These are phyloP conservation scores for Cynara cardunculus DNA, from an alignment of 129 eudicot genomes.

Conservation along the genomic window DNA sequence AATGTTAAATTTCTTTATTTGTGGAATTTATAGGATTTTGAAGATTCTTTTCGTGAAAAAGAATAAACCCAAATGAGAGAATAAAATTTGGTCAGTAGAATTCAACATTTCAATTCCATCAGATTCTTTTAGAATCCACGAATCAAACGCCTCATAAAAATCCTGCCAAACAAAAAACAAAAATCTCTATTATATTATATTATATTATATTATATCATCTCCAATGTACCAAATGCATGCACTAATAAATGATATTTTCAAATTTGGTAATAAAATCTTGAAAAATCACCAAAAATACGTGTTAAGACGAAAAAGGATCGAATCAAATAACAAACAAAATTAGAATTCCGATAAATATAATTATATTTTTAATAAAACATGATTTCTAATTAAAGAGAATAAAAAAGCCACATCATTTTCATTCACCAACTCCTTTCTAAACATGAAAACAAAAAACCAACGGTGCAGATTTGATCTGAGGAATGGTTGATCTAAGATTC, in stretches of 20 bases:
- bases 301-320: background rate
- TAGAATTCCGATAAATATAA: background rate
- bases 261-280: background rate
- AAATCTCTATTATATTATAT: no score
- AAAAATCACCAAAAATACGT: background rate
- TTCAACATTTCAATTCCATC: no score
- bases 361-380: background rate
- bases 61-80: no score
- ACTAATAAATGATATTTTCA: background rate
- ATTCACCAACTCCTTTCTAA: constrained; percentile 18
- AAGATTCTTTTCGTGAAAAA: no score
- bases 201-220: no score
- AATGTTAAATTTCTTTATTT: no score
- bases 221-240: no score
- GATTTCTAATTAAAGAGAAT: background rate
- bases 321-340: background rate
- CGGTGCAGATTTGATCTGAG: constrained; percentile 7
- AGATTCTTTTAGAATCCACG: no score
- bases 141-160: no score
- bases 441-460: background rate
- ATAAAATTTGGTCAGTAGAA: no score
- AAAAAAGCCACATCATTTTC: constrained; percentile 4
- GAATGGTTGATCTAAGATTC: background rate
- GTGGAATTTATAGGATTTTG: no score
- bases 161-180: no score